A percentile compares a stretch with the other conserved stretches of the same genome.
Conservation (phyloP, 129 eudicot genomes). For the Flaveria bidentis region DNA sequence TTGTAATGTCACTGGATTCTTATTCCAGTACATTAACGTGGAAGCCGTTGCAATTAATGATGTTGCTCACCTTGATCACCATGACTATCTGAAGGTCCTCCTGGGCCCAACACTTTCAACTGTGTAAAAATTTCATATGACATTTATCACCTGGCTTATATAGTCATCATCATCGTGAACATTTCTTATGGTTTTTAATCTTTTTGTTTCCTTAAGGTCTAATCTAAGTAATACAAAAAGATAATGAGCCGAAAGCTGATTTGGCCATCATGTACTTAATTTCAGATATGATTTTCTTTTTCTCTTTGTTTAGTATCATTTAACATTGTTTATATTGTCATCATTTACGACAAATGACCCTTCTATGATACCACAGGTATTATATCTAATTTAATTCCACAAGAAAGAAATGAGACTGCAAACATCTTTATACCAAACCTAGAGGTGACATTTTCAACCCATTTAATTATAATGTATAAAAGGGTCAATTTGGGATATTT, state of each 20-base stretch:
- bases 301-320: neutral
- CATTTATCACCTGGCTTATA: neutral
- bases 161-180: neutral
- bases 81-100: constrained; percentile 53
- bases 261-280: neutral
- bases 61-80: constrained; percentile 48
- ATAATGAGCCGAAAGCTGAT: neutral
- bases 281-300: neutral
- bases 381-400: neutral
- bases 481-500: neutral
- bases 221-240: neutral
- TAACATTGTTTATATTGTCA: too few relatives aligned
- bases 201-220: neutral
- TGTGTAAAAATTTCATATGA: constrained; percentile 35
- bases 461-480: neutral
- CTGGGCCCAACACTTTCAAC: constrained; percentile 75
- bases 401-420: too few relatives aligned
- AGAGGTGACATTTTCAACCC: neutral
- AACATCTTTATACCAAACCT: neutral
- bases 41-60: constrained; percentile 42
- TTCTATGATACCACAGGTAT: neutral
- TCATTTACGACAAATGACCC: too few relatives aligned
- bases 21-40: constrained; percentile 44
- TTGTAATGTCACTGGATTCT: constrained; percentile 59
- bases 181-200: neutral